A percentile compares a stretch with the other conserved stretches of the same genome.
Evolutionary conservation across 352 stramenopile genomes (phyloP).

Genomic region (Thalassiosira livingstoniorum): DNA sequence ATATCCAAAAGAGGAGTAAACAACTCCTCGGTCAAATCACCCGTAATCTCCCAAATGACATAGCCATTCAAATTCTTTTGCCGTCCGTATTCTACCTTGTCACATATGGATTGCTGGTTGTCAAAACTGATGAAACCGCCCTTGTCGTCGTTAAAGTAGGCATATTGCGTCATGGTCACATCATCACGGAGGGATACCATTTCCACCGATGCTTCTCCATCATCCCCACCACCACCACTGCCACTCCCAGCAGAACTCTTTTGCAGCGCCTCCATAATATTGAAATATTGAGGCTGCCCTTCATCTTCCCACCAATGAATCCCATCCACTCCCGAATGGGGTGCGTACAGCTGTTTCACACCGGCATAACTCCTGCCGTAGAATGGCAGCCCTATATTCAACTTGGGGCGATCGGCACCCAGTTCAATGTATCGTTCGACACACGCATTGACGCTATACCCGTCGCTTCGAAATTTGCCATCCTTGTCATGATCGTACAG

Average conservation of each 20-base stretch:
- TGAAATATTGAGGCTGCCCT: constrained; percentile 56
- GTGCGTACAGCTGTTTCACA: constrained; percentile 37
- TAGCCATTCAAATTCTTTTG: constrained; percentile 31
- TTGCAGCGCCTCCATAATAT: constrained; percentile 57
- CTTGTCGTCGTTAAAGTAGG: constrained; percentile 54
- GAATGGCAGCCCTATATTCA: constrained; percentile 62
- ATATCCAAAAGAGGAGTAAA: constrained; percentile 57
- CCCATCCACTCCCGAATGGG: constrained; percentile 47
- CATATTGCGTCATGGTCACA: constrained; percentile 61
- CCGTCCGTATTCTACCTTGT: constrained; percentile 62
- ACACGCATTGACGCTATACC: constrained; percentile 54
- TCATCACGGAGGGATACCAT: constrained; percentile 66
- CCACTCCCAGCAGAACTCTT: too few species aligned
- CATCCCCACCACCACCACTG: too few species aligned
- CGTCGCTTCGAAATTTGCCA: constrained; percentile 29
- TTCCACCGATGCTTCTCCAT: too few species aligned
- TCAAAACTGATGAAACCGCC: constrained; percentile 60
- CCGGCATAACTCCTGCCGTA: constrained; percentile 53
- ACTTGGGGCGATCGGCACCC: constrained; percentile 50
- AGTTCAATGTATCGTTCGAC: constrained; percentile 49
- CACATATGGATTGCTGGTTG: constrained; percentile 60
- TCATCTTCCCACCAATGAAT: constrained; percentile 56
- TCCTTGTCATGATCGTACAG: constrained; percentile 53
- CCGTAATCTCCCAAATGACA: constrained; percentile 36
- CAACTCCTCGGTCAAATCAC: constrained; percentile 53